phyloP scores from a whole-genome alignment of 2,329 filamentous ascomycete species.

The Monosporascus sp. region DNA sequence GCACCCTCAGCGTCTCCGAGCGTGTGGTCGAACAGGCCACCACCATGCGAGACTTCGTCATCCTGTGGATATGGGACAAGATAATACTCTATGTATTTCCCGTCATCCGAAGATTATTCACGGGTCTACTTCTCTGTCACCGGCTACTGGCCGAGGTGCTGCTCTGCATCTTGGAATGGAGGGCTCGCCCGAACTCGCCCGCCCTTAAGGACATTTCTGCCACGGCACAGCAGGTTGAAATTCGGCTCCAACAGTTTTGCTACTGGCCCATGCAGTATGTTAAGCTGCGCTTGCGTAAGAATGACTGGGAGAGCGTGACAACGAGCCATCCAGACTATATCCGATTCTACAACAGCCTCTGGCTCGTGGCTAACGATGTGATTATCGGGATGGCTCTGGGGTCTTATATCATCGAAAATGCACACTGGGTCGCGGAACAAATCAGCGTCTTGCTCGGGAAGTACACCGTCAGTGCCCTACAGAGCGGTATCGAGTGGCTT shows the following conservation, averaged over 20 bases:
- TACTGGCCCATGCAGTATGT: conserved; percentile 98
- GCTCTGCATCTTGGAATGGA: conserved; percentile 78
- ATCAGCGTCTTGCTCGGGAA: conserved; percentile 70
- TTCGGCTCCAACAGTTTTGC: conserved; percentile 94
- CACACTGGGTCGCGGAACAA: conserved; percentile 72
- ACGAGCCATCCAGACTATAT: conserved; percentile 97
- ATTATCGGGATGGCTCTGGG: conserved; percentile 97
- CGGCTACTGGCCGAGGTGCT: conserved; percentile 76
- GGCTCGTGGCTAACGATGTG: conserved; percentile 97
- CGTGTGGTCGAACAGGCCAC: conserved; percentile 89
- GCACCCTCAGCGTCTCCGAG: conserved; percentile 88
- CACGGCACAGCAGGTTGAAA: conserved; percentile 95
- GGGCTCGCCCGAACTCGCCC: conserved; percentile 68
- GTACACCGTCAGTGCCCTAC: conserved; percentile 85
- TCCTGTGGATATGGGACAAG: conserved; percentile 63
- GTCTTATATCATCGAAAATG: conserved; percentile 95
- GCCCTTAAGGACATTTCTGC: conserved; percentile 94
- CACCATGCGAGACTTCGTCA: conserved; percentile 71
- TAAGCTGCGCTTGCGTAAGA: conserved; percentile 81
- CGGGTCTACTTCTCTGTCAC: conserved; percentile 74
- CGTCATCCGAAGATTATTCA: conserved; percentile 64
- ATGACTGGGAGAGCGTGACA: conserved; percentile 92
- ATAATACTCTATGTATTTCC: conserved; percentile 75
- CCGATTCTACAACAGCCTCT: conserved; percentile 96
- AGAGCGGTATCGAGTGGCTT: conserved; percentile 87